Base-by-base conservation (phyloP, 1,139 yeast genomes). In the Candida frijolesensis region DNA sequence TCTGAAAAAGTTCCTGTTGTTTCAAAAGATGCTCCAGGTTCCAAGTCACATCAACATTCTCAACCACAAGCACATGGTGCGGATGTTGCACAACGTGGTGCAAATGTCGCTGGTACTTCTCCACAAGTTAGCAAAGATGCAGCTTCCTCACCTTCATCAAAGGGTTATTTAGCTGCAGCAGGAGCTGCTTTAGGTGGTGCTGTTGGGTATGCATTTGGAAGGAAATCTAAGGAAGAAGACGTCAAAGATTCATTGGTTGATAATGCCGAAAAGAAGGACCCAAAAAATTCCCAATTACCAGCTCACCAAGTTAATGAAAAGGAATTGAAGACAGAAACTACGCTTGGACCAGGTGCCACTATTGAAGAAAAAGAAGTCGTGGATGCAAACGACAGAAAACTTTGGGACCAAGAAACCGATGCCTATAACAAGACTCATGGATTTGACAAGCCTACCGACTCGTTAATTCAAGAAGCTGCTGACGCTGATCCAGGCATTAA, bases 371-470 rank as follows among this genome's bases (percentile, higher is more conserved):
- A 11, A 6, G 44, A 48, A 44, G 10, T 51, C 12, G 49, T 45
- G 29, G 45, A 40, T 52, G 14, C 43, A 2, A 40, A 40, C 14
- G 9, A 40, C 5, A 30, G 49, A 25, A 35, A 22, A 1, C 42
- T 29, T 9, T 52, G 58, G 47, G 72, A 67, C 46, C 61, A 57
- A 1, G 66, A 60, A 14, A 63, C 66, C 32, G 61, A 56, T 29
- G 61, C 60, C 3, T 59, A 66, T 59, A 69, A 70, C 61, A 67
- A 63, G 54, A 55, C 67, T 54, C 68, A 61, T 44, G 72, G 71
- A 3, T 52, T 57, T 50, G 55, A 56, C 38, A 54, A 62, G 46
- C 66, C 63, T 30, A 55, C 62, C 43, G 62, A 66, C 46, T 62
- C 68, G 6, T 59, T 69, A 54, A 58, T 69, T 42, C 69, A 67